Conservation (phyloP, 805 yeast species). For the Nakazawaea holstii region DNA sequence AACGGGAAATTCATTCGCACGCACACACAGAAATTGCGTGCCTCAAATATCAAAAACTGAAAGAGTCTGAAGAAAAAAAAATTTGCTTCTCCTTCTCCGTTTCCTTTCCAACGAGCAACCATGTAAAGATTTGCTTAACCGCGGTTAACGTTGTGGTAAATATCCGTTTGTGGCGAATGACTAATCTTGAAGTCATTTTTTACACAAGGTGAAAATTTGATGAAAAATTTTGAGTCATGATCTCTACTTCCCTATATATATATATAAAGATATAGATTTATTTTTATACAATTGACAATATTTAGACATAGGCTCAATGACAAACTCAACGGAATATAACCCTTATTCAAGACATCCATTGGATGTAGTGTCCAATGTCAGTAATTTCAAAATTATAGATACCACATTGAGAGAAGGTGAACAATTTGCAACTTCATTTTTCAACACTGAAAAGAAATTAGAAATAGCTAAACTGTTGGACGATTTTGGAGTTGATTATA, state of each 20-base stretch:
- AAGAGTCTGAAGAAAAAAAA: no score
- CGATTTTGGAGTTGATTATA: constrained; percentile 57
- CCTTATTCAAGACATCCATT: constrained; percentile 59
- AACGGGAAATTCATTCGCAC: no score
- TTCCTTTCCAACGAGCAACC: no score
- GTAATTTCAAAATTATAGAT: constrained; percentile 48
- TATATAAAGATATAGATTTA: not conserved
- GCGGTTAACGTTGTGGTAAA: no score
- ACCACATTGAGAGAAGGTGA: constrained; percentile 61
- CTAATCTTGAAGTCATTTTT: no score
- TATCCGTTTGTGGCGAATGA: no score
- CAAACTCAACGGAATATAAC: constrained; percentile 19
- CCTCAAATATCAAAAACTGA: not conserved
- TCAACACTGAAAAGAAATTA: constrained; percentile 49
- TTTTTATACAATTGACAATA: no score
- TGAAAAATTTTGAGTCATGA: not conserved
- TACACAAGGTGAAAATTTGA: not conserved
- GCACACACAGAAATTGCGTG: not conserved
- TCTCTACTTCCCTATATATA: not conserved
- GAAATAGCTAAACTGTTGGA: constrained; percentile 57
- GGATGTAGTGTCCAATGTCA: constrained; percentile 50
- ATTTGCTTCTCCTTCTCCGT: not conserved
- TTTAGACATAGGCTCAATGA: no score
- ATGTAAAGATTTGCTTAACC: no score
- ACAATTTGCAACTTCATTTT: constrained; percentile 59